Base-by-base conservation (phyloP, 176 grass and related monocot species). In the Rhipidocladum racemiflorum region DNA sequence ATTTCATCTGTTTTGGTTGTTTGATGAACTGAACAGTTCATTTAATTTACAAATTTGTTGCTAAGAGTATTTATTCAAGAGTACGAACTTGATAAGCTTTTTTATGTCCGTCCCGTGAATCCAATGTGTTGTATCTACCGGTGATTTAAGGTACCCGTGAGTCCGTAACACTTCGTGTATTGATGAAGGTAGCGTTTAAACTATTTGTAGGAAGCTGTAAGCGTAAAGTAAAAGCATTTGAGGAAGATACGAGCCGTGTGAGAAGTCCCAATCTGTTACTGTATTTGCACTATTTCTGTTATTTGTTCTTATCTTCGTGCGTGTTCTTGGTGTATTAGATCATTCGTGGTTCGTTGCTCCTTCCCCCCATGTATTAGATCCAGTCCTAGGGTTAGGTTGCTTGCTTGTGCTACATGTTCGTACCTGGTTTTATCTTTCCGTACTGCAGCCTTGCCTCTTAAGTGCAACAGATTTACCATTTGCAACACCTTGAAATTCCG, bases 11-110 rank as follows among this genome's bases (percentile, higher is more conserved):
- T 61, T 23, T 70, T 70, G 40, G 40, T 38, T 40, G 2, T 70
- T 82, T 29, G 23, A 68, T 44, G 20, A 78, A 65, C 24, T 54
- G 21, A 79, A 73, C 68, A 63, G 23, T 16, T n/a, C 13, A 57
- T 70, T 70, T 59, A 29, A 27, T 56, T 39, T 11, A 50, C 39
- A 9, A 70, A 23, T 38, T 61, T 77, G 50, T 77, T 35, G 64
- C 29, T 60, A 28, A 56, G 54, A 43, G 43, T 61, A 40, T 85
- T 36, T 85, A 50, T 70, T 61, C 36, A 28, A n/a, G 17, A 51
- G 42, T 72, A 64, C 32, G 11, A 39, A 2, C 53, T n/a, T 55
- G 28, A 32, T 0, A 15, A 50, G 50, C 45, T 68, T 56, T 7
- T 80, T 56, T 54, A 15, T 45, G 56, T 9, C 8, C 0, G 6